Evolutionary conservation across 2,329 filamentous ascomycete genomes (phyloP).

Genomic region (Neonectria coccinea): DNA sequence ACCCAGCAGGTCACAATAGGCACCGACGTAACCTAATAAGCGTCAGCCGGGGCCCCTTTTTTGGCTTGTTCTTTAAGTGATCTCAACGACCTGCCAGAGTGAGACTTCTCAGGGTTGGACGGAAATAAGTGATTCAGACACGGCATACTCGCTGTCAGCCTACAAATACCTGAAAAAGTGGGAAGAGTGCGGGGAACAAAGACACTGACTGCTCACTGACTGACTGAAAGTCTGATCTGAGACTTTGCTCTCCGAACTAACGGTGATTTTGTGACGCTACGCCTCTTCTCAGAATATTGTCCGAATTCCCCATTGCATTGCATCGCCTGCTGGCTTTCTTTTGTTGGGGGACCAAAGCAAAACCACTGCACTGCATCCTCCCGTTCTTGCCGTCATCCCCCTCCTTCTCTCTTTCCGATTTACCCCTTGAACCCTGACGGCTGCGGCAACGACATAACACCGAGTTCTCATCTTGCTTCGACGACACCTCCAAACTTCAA

Average conservation of each 20-base stretch:
- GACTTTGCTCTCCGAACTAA: constrained; percentile 12
- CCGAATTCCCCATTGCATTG: constrained; percentile 19
- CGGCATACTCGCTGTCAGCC: neutral
- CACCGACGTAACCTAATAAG: neutral
- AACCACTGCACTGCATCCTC: constrained; percentile 12
- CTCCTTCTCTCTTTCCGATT: neutral
- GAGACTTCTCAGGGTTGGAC: neutral
- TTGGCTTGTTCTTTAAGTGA: neutral
- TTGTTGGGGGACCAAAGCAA: constrained; percentile 26
- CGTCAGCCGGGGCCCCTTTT: neutral
- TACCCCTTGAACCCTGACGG: neutral
- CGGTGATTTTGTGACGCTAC: constrained; percentile 24
- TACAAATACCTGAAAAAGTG: neutral
- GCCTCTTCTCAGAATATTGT: constrained; percentile 22
- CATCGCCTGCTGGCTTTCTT: constrained; percentile 17
- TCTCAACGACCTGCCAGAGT: neutral
- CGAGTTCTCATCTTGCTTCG: constrained; percentile 1
- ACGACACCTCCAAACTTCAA: neutral
- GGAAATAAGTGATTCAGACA: constrained; percentile 7
- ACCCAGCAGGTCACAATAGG: neutral
- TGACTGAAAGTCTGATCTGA: constrained; percentile 1
- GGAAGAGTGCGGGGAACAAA: constrained; percentile 26
- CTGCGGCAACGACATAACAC: neutral
- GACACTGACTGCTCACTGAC: constrained; percentile 16
- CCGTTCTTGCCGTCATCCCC: constrained; percentile 8